Evolutionary conservation across 163 green algal genomes (phyloP).

Genomic region (Volvox carteri): DNA sequence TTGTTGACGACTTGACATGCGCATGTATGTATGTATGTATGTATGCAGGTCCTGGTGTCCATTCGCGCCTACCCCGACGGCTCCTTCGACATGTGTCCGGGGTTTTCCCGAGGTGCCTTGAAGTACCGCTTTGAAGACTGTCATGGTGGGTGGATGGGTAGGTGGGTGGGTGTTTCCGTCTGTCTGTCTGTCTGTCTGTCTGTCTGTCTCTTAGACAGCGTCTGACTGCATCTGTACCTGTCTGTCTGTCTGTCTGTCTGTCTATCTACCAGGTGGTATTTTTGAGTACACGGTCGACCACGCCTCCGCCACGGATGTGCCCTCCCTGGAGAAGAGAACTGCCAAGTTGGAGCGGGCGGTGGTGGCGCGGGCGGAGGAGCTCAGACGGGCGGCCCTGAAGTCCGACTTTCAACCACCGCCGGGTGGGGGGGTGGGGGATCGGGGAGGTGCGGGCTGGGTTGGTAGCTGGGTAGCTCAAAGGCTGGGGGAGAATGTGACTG

Average conservation of each 20-base stretch:
- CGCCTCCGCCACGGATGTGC: constrained; percentile 54
- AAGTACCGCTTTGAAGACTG: constrained; percentile 76
- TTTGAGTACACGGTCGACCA: constrained; percentile 76
- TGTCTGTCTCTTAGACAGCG: too few relatives aligned
- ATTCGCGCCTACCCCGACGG: constrained; percentile 72
- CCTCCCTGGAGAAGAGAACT: constrained; percentile 54
- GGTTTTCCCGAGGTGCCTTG: constrained; percentile 62
- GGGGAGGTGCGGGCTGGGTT: not conserved
- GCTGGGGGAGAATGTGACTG: too few relatives aligned
- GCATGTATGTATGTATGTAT: not conserved
- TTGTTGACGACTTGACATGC: too few relatives aligned
- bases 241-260: too few relatives aligned
- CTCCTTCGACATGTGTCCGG: constrained; percentile 80
- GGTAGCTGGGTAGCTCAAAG: not conserved
- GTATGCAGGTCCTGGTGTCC: constrained; percentile 61
- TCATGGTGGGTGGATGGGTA: constrained; percentile 58
- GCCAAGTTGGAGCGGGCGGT: constrained; percentile 61
- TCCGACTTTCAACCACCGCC: constrained; percentile 55
- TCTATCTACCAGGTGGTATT: constrained; percentile 76
- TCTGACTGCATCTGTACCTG: too few relatives aligned
- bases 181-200: too few relatives aligned
- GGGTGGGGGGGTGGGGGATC: constrained; percentile 14
- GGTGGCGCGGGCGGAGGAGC: constrained; percentile 58
- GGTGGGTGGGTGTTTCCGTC: not conserved
- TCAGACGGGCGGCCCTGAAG: constrained; percentile 30